Evolutionary conservation across 805 yeast genomes (phyloP).

Genomic region (Candida montana): DNA sequence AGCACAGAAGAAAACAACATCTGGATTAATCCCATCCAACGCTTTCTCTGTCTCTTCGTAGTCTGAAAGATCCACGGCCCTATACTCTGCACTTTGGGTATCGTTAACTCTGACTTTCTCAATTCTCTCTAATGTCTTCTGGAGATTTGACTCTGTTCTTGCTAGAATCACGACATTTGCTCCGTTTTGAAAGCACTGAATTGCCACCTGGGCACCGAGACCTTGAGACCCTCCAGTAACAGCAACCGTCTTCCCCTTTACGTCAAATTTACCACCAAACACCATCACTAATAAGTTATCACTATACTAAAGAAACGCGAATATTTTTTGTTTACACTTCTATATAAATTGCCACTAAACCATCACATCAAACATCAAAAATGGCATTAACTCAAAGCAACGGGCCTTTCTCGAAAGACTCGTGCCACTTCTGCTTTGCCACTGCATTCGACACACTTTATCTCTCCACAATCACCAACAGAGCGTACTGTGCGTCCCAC

Average conservation of each 20-base stretch:
- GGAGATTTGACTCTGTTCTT: constrained; percentile 59
- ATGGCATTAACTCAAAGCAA: constrained; percentile 8
- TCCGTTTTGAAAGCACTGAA: constrained; percentile 43
- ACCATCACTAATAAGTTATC: neutral
- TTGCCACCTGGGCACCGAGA: constrained; percentile 75
- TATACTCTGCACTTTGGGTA: constrained; percentile 27
- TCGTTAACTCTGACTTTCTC: constrained; percentile 25
- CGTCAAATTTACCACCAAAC: constrained; percentile 17
- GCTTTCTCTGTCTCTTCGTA: constrained; percentile 45
- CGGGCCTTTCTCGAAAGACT: constrained; percentile 65
- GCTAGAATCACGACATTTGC: constrained; percentile 74
- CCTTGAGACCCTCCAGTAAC: constrained; percentile 97
- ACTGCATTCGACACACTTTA: constrained; percentile 67
- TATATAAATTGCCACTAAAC: constrained; percentile 7
- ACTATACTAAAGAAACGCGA: too few relatives aligned
- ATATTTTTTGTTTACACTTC: too few relatives aligned
- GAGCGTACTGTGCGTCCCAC: constrained; percentile 63
- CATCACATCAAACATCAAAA: neutral
- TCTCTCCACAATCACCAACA: constrained; percentile 70
- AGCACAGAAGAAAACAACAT: constrained; percentile 78
- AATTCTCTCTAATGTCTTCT: constrained; percentile 43
- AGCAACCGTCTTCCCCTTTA: constrained; percentile 46
- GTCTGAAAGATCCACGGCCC: constrained; percentile 60
- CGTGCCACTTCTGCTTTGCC: constrained; percentile 82
- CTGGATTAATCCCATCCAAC: constrained; percentile 50